These are phyloP conservation scores for Trichoderma reesei DNA, from an alignment of 495 filamentous ascomycete genomes.

Conservation along the genomic window DNA sequence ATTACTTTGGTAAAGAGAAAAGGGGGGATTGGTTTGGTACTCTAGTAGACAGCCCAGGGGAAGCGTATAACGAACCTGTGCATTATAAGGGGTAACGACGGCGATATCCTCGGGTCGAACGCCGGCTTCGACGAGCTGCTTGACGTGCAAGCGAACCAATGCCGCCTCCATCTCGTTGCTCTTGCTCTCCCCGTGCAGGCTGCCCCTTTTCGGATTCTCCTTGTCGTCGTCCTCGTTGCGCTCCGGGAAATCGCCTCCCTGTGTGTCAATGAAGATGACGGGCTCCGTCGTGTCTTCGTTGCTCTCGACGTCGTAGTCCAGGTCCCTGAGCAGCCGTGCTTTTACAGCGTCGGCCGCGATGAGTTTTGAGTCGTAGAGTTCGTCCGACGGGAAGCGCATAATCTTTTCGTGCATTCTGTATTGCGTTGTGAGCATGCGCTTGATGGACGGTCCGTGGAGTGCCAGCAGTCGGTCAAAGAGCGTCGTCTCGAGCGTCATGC, in stretches of 20 bases:
- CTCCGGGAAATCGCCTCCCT: conserved; percentile 76
- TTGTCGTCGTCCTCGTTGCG: conserved; percentile 26
- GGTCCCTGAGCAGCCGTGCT: conserved; percentile 58
- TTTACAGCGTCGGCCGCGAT: conserved; percentile 72
- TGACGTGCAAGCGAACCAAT: conserved; percentile 67
- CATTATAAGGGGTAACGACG: conserved; percentile 93
- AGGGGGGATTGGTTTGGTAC: neutral
- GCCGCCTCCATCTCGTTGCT: conserved; percentile 87
- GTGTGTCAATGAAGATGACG: conserved; percentile 90
- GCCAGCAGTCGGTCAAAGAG: conserved; percentile 82
- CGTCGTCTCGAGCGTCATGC: conserved; percentile 66
- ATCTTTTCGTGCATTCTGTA: conserved; percentile 97
- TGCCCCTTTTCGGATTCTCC: conserved; percentile 17
- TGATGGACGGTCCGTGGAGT: conserved; percentile 74
- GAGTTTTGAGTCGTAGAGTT: conserved; percentile 75
- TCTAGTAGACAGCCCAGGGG: neutral
- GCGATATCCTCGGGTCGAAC: conserved; percentile 75
- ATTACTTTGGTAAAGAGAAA: neutral
- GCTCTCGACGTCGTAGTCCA: conserved; percentile 68
- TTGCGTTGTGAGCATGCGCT: conserved; percentile 92
- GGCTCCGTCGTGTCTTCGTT: conserved; percentile 86
- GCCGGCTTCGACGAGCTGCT: conserved; percentile 64
- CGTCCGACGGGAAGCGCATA: conserved; percentile 85
- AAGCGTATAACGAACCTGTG: conserved; percentile 47
- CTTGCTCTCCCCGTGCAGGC: conserved; percentile 72